Conservation (phyloP, 1,284 basidiomycete genomes). For the Boletus subluridellus region DNA sequence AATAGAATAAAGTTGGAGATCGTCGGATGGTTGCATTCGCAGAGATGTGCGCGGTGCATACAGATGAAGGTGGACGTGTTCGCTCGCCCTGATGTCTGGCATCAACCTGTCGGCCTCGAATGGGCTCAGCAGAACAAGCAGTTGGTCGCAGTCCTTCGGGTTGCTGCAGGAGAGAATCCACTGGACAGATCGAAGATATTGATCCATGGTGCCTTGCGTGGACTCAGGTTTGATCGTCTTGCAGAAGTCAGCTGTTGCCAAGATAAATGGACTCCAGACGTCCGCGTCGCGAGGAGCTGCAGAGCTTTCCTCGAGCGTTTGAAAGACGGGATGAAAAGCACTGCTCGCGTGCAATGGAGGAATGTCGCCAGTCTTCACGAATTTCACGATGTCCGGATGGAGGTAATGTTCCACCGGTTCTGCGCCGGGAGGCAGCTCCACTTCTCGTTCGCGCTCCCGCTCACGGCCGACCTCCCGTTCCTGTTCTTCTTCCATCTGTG, state of each 20-base stretch:
- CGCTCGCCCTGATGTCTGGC: no score
- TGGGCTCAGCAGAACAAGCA: no score
- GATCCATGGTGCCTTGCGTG: no score
- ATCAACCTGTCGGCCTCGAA: no score
- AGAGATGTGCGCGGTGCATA: constrained; percentile 33
- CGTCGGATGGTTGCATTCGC: constrained; percentile 36
- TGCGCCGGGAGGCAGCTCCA: background rate
- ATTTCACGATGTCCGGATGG: constrained; percentile 12
- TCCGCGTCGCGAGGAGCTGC: background rate
- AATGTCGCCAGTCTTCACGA: constrained; percentile 20
- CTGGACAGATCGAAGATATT: no score
- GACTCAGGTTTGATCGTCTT: no score
- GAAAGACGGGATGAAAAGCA: background rate
- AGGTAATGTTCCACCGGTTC: background rate
- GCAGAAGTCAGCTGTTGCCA: constrained; percentile 14
- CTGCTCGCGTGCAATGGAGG: no score
- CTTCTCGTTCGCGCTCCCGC: background rate
- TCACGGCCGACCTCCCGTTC: background rate
- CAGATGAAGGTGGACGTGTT: no score
- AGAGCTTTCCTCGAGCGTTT: constrained; percentile 1
- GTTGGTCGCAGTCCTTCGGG: no score
- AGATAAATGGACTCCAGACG: constrained; percentile 15
- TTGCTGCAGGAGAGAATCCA: no score
- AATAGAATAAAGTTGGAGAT: constrained; percentile 36
- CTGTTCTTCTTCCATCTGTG: background rate